Percentiles rank a stretch among this genome's conserved stretches.
These are phyloP conservation scores for Fonsecaea nubica DNA, from an alignment of 2,329 filamentous ascomycete genomes.

Conservation along the genomic window DNA sequence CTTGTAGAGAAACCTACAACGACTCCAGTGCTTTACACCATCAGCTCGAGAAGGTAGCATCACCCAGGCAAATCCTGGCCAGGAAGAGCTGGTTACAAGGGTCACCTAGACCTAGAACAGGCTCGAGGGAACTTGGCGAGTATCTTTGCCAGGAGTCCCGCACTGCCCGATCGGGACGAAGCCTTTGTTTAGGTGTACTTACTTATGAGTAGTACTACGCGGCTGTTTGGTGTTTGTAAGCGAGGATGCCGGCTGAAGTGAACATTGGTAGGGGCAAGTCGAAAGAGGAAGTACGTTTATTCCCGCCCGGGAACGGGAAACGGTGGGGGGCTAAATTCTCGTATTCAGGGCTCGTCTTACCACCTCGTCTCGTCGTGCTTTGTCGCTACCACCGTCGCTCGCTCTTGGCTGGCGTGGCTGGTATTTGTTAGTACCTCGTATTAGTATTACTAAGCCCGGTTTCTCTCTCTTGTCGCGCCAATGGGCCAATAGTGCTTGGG, in stretches of 20 bases:
- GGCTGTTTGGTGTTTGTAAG: neutral
- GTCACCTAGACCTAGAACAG: neutral
- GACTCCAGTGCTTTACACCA: neutral
- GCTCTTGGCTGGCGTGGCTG: too few relatives aligned
- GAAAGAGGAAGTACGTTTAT: conserved; percentile 13
- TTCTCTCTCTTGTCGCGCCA: too few relatives aligned
- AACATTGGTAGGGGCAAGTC: neutral
- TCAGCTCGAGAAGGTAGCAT: neutral
- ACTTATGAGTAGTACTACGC: too few relatives aligned
- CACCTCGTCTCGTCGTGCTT: neutral
- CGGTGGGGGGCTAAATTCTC: neutral
- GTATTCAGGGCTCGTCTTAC: neutral
- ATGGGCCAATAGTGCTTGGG: too few relatives aligned
- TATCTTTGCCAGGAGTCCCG: neutral
- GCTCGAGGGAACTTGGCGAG: neutral
- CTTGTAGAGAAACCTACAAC: neutral
- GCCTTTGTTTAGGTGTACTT: neutral
- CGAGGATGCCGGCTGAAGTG: neutral
- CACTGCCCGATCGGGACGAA: neutral
- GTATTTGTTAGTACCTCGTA: too few relatives aligned
- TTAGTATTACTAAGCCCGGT: too few relatives aligned
- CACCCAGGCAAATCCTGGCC: neutral
- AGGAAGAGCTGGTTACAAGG: neutral
- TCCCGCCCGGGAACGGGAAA: neutral
- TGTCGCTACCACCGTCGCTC: neutral